Conservation (phyloP, 2,329 filamentous ascomycete species). For the Zopfia rhizophila region DNA sequence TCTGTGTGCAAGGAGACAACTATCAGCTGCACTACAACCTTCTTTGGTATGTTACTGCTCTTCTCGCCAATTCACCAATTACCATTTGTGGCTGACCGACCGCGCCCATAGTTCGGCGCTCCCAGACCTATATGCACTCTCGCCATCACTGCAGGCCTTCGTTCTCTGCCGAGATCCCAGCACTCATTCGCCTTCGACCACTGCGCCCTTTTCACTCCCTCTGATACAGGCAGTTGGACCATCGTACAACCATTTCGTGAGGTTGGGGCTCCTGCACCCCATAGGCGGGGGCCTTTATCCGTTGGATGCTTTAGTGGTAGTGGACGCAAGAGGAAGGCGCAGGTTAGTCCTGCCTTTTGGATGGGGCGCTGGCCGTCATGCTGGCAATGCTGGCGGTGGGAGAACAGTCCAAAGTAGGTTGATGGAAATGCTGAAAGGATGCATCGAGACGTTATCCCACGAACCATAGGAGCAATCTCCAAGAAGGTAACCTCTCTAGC, state of each 20-base stretch:
- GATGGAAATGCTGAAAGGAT: constrained; percentile 38
- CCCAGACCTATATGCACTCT: constrained; percentile 42
- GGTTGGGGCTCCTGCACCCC: constrained; percentile 56
- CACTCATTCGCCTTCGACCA: constrained; percentile 36
- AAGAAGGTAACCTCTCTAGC: too few relatives aligned
- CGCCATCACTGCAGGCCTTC: constrained; percentile 45
- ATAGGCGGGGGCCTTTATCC: constrained; percentile 56
- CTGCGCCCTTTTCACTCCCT: constrained; percentile 40
- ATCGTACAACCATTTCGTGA: constrained; percentile 50
- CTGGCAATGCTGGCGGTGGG: constrained; percentile 39
- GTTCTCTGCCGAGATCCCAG: constrained; percentile 48
- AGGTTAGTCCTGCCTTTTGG: constrained; percentile 57
- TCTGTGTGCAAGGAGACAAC: constrained; percentile 47
- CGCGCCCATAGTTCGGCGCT: constrained; percentile 33
- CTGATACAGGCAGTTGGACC: constrained; percentile 44
- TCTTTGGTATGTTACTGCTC: constrained; percentile 38
- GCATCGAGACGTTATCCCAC: constrained; percentile 35
- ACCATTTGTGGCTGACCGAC: constrained; percentile 9
- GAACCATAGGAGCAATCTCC: too few relatives aligned
- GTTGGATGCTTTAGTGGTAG: constrained; percentile 57
- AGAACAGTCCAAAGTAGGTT: constrained; percentile 40
- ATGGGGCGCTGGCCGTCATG: constrained; percentile 55
- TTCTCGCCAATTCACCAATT: neutral
- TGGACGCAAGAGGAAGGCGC: constrained; percentile 49
- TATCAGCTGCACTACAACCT: constrained; percentile 48